Base-by-base conservation (phyloP, 2,329 filamentous ascomycete genomes). In the Hortaea sp. region DNA sequence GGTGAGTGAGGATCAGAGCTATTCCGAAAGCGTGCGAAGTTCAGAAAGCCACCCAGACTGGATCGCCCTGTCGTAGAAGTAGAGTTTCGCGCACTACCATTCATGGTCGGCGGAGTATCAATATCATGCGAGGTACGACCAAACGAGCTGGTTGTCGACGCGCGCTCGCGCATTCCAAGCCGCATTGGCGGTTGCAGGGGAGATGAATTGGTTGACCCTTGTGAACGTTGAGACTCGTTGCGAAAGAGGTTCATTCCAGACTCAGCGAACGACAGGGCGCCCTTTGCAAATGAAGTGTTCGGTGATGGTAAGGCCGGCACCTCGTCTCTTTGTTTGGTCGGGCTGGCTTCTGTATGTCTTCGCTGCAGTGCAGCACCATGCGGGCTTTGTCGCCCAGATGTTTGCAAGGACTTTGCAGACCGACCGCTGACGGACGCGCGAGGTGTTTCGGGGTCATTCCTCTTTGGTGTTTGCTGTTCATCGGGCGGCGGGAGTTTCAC, bases 41-140 rank as follows among this genome's bases (percentile, higher is more conserved):
- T 83, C 57, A 98, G 81, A 13, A 97, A 71, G 55, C 95, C 92
- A 44, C 89, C 88, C 57, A 98, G 88, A 66, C 90, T 97, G 66
- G 89, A 92, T 45, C 92, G 79, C 5, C 89, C 88, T n/a, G 70
- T 75, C 0, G 84, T 90, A 0, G 88, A 95, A 1, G 84, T 87
- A 1, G 89, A 95, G 5, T 81, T 89, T 43, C 88, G 76, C 3
- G 70, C 73, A 51, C 67, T 72, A 2, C 72, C 74, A 4, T 66
- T 68, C 7, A 65, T 60, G n/a, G 80, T 66, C 27, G 78, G 77
- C 4, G 81, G 81, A 3, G 83, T 80, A 45, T 82, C 79, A 31
- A 84, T 79, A 50, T 88, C 85, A 45, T 81, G 80, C 1, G 83
- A 86, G 45, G 78, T 76, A 52, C 84, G 81, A 12, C 82, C 80